A percentile compares a stretch with the other conserved stretches of the same genome.
Evolutionary conservation across 1,284 basidiomycete species (phyloP).

Genomic region (Tilletiopsis washingtonensis): DNA sequence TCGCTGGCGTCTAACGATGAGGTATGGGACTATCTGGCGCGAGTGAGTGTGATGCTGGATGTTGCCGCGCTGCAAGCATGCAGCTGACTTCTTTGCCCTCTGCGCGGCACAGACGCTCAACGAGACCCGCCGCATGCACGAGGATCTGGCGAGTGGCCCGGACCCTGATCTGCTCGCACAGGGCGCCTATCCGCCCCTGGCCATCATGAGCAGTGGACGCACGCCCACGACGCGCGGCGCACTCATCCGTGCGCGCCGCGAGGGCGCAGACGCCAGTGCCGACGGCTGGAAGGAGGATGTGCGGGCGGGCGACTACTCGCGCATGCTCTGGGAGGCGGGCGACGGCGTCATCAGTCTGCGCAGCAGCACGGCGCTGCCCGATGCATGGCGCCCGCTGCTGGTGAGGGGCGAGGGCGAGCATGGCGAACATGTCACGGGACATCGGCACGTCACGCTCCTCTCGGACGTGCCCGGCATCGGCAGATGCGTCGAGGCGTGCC

Average conservation of each 20-base stretch:
- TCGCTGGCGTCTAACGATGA: constrained; percentile 5
- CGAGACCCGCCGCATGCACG: constrained; percentile 32
- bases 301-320: constrained; percentile 18
- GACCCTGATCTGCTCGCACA: constrained; percentile 7
- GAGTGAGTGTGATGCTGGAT: not conserved
- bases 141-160: constrained; percentile 26
- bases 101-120: constrained; percentile 10
- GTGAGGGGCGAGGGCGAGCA: constrained; percentile 15
- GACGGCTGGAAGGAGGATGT: constrained; percentile 18
- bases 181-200: constrained; percentile 40
- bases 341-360: constrained; percentile 46
- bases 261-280: constrained; percentile 9
- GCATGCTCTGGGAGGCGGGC: constrained; percentile 25
- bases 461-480: constrained; percentile 25
- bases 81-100: not conserved
- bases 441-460: constrained; percentile 38
- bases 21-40: constrained; percentile 16
- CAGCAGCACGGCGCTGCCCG: constrained; percentile 33
- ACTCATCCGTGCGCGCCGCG: constrained; percentile 21
- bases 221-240: constrained; percentile 44
- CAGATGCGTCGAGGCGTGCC: constrained; percentile 3
- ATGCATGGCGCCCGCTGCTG: constrained; percentile 17
- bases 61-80: not conserved
- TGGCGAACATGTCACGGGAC: constrained; percentile 30
- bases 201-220: constrained; percentile 33